Evolutionary conservation across 2,329 filamentous ascomycete genomes (phyloP), one percentile per base, ranked within the genome.

Genomic region (Coniella lustricola): DNA sequence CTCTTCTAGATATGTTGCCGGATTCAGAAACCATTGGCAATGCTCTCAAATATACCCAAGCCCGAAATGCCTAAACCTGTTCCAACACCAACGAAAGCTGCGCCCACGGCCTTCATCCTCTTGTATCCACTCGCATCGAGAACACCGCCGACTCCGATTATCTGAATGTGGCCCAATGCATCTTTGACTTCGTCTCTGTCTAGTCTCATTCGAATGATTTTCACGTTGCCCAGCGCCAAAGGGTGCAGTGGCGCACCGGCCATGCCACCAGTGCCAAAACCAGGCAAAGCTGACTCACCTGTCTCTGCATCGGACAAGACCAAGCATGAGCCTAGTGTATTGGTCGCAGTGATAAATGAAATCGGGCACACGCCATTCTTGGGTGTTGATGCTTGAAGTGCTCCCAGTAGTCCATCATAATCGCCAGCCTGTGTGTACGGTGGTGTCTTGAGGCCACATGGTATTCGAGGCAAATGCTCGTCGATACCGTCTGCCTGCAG

Each of bases 71-170:
- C 85, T 40, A 90, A 62, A 3, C 78, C 85, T 2, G 84, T 90
- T 0, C 79, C 86, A 38, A 89, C 74, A 0, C 76, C 86, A 0
- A 89, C 84, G 0, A 77, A 80, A 18, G 60, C 68, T 0, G 85
- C 86, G 0, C 86, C 86, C 0, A 79, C 85, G 7, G 64, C 67
- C 54, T 69, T 73, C 84, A 89, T 90, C 54, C 86, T 72, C 48
- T 66, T 64, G 56, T 75, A 87, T 1, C 83, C 84, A 3, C 65
- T 71, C 0, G 64, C 68, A 60, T 90, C 83, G 20, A 73, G 68
- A 1, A 90, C 86, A 2, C 87, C 87, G 1, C 87, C 87, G 0
- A 87, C 76, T 0, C 87, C 87, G 48, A 90, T 80, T 25, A 90
- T 70, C 14, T 69, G 67, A 20, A 90, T 69, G n/a, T 74, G 67